These are phyloP conservation scores for Termitomyces sp. DNA, from an alignment of 768 basidiomycete species.

Conservation along the genomic window DNA sequence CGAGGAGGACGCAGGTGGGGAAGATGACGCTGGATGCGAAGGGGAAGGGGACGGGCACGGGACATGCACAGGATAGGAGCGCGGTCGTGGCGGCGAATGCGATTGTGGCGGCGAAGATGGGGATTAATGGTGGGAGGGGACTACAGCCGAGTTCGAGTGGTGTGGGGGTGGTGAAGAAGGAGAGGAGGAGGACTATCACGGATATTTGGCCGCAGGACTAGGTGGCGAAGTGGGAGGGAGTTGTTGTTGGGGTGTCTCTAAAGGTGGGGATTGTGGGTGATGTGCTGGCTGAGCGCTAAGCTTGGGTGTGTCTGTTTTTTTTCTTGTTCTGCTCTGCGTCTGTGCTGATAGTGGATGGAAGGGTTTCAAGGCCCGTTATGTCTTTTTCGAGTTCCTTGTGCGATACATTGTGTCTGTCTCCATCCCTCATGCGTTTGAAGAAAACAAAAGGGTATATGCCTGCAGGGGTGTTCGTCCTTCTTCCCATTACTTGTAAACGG, in stretches of 20 bases:
- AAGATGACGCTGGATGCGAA: slow-evolving; percentile 41
- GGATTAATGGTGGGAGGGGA: slow-evolving; percentile 9
- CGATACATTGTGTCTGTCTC: neutral
- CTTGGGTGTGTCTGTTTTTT: neutral
- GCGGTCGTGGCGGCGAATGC: slow-evolving; percentile 20
- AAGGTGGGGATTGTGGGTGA: neutral
- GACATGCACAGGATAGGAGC: slow-evolving; percentile 35
- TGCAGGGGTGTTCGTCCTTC: neutral
- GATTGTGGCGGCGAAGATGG: neutral
- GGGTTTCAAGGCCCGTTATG: neutral
- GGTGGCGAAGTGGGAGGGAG: too few relatives aligned
- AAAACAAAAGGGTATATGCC: neutral
- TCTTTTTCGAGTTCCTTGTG: neutral
- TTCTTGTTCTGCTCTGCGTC: too few relatives aligned
- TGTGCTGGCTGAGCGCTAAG: neutral
- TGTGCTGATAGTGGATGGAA: neutral
- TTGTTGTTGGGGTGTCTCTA: too few relatives aligned
- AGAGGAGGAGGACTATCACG: slow-evolving; percentile 38
- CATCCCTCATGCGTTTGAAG: neutral
- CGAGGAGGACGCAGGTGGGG: slow-evolving; percentile 34
- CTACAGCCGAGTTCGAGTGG: slow-evolving; percentile 4
- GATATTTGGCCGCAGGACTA: slow-evolving; percentile 34
- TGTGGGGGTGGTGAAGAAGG: slow-evolving; percentile 20
- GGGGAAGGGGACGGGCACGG: neutral
- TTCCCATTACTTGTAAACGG: neutral